Evolutionary conservation across 345 rosid species (phyloP).

Genomic region (Bruguiera gymnorhiza): DNA sequence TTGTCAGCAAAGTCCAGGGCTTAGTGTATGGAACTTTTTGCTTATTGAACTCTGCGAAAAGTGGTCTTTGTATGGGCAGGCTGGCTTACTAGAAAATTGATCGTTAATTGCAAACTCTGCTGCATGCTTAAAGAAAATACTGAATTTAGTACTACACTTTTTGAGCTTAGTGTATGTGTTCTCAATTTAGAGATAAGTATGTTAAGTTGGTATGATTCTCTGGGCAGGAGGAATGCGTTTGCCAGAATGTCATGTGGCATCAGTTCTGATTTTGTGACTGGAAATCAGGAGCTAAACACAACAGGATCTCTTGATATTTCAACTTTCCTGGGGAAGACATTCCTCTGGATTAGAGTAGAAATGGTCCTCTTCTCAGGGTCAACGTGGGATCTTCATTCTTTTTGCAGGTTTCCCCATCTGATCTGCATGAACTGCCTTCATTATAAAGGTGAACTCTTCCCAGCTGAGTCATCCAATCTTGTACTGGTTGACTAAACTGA

Average conservation of each 20-base stretch:
- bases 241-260: not conserved
- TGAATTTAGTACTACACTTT: not conserved
- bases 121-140: too few relatives aligned
- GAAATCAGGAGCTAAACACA: not conserved
- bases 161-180: not conserved
- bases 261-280: not conserved
- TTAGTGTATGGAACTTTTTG: too few relatives aligned
- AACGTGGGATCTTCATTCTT: constrained; percentile 33
- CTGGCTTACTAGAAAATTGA: not conserved
- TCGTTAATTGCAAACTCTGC: not conserved
- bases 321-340: constrained; percentile 30
- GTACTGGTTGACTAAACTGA: constrained; percentile 29
- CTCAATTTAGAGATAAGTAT: too few relatives aligned
- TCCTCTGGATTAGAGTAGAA: constrained; percentile 51
- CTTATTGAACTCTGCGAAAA: too few relatives aligned
- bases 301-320: not conserved
- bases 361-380: constrained; percentile 49
- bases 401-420: constrained; percentile 26
- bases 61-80: not conserved
- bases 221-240: too few relatives aligned
- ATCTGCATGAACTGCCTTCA: constrained; percentile 32
- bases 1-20: too few relatives aligned
- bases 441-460: constrained; percentile 32
- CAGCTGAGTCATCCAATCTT: constrained; percentile 24
- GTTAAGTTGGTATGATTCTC: too few relatives aligned